Base-by-base conservation (phyloP, 345 rosid genomes). In the Psidium friedrichsthalianum region DNA sequence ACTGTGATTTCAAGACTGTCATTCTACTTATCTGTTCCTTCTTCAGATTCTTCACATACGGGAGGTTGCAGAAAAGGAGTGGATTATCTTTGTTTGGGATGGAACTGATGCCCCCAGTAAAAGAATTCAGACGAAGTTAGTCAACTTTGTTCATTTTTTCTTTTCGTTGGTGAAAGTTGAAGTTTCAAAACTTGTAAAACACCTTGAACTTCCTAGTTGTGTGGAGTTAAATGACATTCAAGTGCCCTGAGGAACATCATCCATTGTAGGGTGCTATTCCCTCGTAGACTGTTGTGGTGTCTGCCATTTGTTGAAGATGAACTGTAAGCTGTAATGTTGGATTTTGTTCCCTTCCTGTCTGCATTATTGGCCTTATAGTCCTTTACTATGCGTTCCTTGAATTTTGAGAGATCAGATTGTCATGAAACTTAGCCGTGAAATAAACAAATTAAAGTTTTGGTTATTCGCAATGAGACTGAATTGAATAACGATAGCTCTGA, bases 21-120 rank as follows among this genome's bases (percentile, higher is more conserved):
- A 74, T 85, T 36, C 69, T 54, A 42, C 21, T 83, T 56, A 84
- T 80, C 47, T 87, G 78, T 89, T 51, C 44, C 84, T 69, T 54
- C 57, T 86, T 86, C 55, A 95, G 98, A 85, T 95, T 78, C 95
- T 95, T 81, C 95, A 94, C 89, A 84, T 84, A 20, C 86, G 84
- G 32, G 88, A 94, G 84, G 90, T 84, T 83, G 69, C 87, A 56
- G 83, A 93, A 56, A 83, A 90, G 58, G 86, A 82, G 85, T 89
- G 89, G 91, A 78, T 90, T 44, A 86, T 88, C 87, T 90, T 93
- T 88, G 87, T 94, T 82, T 95, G 98, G 98, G 98, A 95, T 90
- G 98, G 98, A 84, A 94, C 96, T 85, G 98, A 95, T 90, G 87
- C 92, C 86, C 93, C 95, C 29, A 92, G 93, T 56, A 82, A 84